These are phyloP conservation scores for Cladophialophora yegresii DNA, from an alignment of 2,329 filamentous ascomycete genomes.

Conservation along the genomic window DNA sequence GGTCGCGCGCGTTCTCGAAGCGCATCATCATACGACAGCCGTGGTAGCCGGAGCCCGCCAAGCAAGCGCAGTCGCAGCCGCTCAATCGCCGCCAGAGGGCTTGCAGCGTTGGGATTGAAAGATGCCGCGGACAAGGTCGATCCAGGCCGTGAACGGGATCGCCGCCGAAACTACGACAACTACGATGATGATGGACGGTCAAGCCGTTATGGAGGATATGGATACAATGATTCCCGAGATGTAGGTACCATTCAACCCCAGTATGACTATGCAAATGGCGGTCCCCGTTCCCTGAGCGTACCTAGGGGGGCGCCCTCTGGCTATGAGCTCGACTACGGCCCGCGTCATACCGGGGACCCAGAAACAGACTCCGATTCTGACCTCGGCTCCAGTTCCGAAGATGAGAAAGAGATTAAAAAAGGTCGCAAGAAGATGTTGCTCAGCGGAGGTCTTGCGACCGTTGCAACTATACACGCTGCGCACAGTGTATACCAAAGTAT, in stretches of 20 bases:
- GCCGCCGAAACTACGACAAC: constrained; percentile 46
- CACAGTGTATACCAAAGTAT: constrained; percentile 65
- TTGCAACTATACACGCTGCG: constrained; percentile 69
- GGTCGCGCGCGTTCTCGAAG: constrained; percentile 46
- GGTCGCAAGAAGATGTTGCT: constrained; percentile 67
- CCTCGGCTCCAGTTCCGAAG: constrained; percentile 61
- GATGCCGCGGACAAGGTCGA: constrained; percentile 39
- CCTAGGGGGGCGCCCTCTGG: constrained; percentile 34
- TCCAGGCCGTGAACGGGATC: constrained; percentile 38
- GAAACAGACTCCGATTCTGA: constrained; percentile 51
- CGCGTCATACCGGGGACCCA: constrained; percentile 37
- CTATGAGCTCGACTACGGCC: constrained; percentile 34
- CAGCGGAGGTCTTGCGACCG: constrained; percentile 65
- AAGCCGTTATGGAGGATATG: constrained; percentile 40
- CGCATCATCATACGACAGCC: constrained; percentile 55
- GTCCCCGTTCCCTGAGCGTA: constrained; percentile 36
- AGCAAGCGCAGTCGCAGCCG: constrained; percentile 51
- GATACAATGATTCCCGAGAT: constrained; percentile 46
- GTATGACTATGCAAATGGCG: constrained; percentile 29
- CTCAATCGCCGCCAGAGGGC: constrained; percentile 48
- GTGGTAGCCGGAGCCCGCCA: constrained; percentile 56
- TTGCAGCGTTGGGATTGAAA: constrained; percentile 49
- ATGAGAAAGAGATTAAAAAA: constrained; percentile 64
- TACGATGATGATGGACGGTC: constrained; percentile 45
- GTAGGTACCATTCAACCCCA: constrained; percentile 46